Evolutionary conservation across 2,329 filamentous ascomycete genomes (phyloP), one percentile per base, ranked within the genome.

Genomic region (Colletotrichum tamarilloi): DNA sequence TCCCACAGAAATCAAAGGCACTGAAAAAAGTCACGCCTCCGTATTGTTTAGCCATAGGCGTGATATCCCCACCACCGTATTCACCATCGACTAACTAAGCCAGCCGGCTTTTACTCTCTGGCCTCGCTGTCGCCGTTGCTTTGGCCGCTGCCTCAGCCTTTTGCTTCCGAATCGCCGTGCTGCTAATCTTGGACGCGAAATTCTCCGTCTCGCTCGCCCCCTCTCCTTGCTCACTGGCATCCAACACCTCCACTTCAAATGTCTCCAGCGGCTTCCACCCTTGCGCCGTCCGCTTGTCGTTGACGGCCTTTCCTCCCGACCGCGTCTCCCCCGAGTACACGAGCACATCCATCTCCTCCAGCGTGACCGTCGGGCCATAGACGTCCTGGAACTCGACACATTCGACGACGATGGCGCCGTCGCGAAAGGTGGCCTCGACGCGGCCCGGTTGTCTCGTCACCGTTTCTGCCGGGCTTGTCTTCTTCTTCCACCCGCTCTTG

Each of bases 321-420:
- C 94, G 89, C 19, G 97, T 98, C 85, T 99, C 97, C 14, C 90
- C 92, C 6, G 95, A 98, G 6, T 98, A 92, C 3, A 98, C 92
- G 68, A 99, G 87, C 1, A 92, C 94, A 57, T 93, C 91, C 75
- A 98, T 93, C 35, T 88, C 85, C 80, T 94, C 89, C 70, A 96
- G 92, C 0, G 94, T 94, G 74, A 97, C 94, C 0, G 97, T 98
- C 4, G 97, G 97, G 0, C 97, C 97, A 82, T 93, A 98, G 0
- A 93, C 89, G 80, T 99, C 95, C 77, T 93, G 92, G 67, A 99
- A 95, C 79, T 95, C 90, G 58, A 96, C 94, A 79, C 94, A 95
- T 77, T 93, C 93, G 62, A 98, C 88, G 3, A 87, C 84, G 68
- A 98, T 84, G 0, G 82, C 81, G 46, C 88, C 89, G 67, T 87